These are phyloP conservation scores for Skeletonema potamos DNA, from an alignment of 108 stramenopile genomes.

Conservation along the genomic window DNA sequence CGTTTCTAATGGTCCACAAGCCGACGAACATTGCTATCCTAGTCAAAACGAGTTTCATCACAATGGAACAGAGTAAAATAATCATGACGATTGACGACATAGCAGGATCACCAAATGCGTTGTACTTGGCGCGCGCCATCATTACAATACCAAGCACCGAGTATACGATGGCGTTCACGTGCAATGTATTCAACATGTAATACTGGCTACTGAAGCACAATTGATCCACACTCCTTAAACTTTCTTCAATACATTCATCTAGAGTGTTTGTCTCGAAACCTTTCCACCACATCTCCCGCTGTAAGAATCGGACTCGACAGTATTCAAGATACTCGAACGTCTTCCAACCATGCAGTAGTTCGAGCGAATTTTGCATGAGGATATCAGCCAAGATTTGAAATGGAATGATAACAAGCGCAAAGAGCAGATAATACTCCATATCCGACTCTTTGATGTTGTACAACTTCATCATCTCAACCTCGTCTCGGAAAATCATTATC, in stretches of 20 bases:
- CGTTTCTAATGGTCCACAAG: constrained; percentile 73
- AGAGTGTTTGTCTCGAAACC: constrained; percentile 61
- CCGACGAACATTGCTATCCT: constrained; percentile 57
- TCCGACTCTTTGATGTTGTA: constrained; percentile 84
- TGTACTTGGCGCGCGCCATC: constrained; percentile 73
- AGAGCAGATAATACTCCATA: constrained; percentile 80
- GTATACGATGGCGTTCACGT: constrained; percentile 75
- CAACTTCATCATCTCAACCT: constrained; percentile 63
- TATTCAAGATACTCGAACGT: constrained; percentile 82
- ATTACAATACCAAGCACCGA: constrained; percentile 75
- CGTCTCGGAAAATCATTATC: constrained; percentile 67
- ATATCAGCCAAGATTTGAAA: constrained; percentile 74
- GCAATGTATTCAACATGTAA: constrained; percentile 79
- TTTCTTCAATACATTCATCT: constrained; percentile 84
- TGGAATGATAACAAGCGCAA: constrained; percentile 56
- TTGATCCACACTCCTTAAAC: constrained; percentile 71
- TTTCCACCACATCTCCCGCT: constrained; percentile 81
- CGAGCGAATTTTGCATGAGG: constrained; percentile 67
- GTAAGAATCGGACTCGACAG: constrained; percentile 66
- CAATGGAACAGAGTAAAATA: constrained; percentile 28
- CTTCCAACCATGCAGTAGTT: constrained; percentile 87
- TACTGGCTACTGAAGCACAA: constrained; percentile 85
- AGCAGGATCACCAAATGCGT: constrained; percentile 77
- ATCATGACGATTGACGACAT: constrained; percentile 46
- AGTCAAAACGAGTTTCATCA: constrained; percentile 40